Conservation (phyloP, 2,329 filamentous ascomycete genomes). For the Hypocreales sp. region DNA sequence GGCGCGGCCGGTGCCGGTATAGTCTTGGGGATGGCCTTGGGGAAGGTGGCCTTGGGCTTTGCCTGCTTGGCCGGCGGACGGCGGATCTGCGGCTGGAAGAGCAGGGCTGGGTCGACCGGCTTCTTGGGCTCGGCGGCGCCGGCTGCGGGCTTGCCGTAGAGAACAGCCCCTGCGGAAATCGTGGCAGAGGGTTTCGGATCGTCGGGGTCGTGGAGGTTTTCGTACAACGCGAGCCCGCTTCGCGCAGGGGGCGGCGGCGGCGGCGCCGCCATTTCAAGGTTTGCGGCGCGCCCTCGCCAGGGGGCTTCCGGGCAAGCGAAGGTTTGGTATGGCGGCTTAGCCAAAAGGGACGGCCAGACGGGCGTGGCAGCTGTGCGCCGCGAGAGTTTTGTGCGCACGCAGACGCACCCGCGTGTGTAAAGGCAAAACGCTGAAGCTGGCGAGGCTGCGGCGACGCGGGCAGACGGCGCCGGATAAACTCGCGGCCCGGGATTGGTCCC, state of each 20-base stretch:
- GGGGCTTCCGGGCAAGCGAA: no score
- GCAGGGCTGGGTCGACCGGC: constrained; percentile 43
- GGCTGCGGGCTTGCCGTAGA: constrained; percentile 45
- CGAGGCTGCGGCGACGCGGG: no score
- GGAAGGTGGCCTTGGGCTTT: constrained; percentile 45
- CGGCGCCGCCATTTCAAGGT: constrained; percentile 17
- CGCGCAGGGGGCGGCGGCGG: constrained; percentile 21
- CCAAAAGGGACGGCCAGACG: no score
- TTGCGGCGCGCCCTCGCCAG: no score
- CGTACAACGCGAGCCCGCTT: constrained; percentile 60
- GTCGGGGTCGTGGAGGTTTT: constrained; percentile 58
- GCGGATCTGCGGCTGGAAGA: constrained; percentile 69
- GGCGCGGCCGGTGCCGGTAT: constrained; percentile 9
- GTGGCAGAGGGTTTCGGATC: constrained; percentile 35
- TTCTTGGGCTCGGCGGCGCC: constrained; percentile 41
- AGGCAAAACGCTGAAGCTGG: no score
- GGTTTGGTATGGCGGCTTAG: no score
- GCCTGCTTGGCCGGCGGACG: constrained; percentile 48
- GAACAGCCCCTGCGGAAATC: constrained; percentile 63
- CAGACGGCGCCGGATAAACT: constrained; percentile 14
- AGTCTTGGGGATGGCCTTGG: constrained; percentile 23
- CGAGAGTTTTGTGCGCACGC: no score
- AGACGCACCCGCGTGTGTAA: no score
- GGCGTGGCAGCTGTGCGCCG: no score
- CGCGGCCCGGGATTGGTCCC: no score